Percentiles rank a stretch among this genome's conserved stretches.
Evolutionary conservation across 768 basidiomycete genomes (phyloP).

Genomic region (Polyporus arcularius): DNA sequence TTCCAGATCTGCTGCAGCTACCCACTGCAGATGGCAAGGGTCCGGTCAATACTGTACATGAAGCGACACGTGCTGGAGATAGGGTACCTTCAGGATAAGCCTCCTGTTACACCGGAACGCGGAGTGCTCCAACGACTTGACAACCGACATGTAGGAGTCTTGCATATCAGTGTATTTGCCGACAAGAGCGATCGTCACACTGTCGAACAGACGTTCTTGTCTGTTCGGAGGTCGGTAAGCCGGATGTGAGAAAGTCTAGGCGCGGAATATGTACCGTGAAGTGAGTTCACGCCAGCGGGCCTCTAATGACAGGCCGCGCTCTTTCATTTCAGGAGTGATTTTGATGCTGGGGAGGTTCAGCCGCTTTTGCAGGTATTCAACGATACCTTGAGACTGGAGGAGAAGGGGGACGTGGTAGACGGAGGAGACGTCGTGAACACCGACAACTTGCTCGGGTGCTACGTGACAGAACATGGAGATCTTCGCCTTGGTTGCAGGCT

Average conservation of each 20-base stretch:
- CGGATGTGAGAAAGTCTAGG: not conserved
- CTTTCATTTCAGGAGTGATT: conserved; percentile 55
- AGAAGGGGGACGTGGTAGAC: conserved; percentile 97
- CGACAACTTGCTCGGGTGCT: conserved; percentile 82
- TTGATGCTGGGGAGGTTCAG: conserved; percentile 67
- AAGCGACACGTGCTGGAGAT: no score
- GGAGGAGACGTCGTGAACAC: conserved; percentile 94
- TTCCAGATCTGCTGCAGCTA: conserved; percentile 92
- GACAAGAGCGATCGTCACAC: conserved; percentile 86
- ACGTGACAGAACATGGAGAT: conserved; percentile 99
- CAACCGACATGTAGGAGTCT: conserved; percentile 98
- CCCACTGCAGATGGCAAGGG: conserved; percentile 63
- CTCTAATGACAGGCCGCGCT: conserved; percentile 66
- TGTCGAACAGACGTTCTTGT: conserved; percentile 91
- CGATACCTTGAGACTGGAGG: conserved; percentile 89
- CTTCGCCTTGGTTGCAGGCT: conserved; percentile 86
- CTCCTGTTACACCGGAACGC: conserved; percentile 90
- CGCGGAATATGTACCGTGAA: conserved; percentile 50
- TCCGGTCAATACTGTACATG: not conserved
- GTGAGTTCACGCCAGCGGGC: conserved; percentile 84
- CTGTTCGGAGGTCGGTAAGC: conserved; percentile 41
- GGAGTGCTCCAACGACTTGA: conserved; percentile 95
- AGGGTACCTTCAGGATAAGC: conserved; percentile 73
- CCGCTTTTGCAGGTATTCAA: conserved; percentile 79
- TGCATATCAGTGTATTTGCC: conserved; percentile 97